These are phyloP conservation scores for Diplosphaera chodatii DNA, from an alignment of 139 green algal genomes.

Conservation along the genomic window DNA sequence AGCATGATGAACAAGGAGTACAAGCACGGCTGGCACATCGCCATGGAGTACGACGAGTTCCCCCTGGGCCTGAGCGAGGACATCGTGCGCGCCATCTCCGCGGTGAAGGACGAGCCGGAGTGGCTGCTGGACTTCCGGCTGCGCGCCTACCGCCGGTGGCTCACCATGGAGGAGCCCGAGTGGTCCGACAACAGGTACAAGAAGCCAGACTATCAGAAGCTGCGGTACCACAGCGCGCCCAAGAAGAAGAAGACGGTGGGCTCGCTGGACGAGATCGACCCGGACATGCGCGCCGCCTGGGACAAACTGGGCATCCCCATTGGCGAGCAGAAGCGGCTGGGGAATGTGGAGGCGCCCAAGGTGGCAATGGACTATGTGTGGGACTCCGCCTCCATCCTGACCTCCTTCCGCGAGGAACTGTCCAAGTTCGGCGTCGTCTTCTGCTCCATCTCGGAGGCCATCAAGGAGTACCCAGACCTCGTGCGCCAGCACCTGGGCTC, in stretches of 20 bases:
- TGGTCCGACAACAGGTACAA: conserved; percentile 90
- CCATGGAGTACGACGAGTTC: conserved; percentile 90
- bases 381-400: conserved; percentile 97
- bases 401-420: conserved; percentile 95
- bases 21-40: conserved; percentile 91
- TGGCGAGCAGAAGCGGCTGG: conserved; percentile 91
- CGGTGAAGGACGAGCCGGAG: conserved; percentile 98
- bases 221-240: conserved; percentile 95
- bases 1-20: conserved; percentile 44
- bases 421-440: conserved; percentile 95
- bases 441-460: conserved; percentile 91
- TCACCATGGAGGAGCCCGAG: conserved; percentile 91
- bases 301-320: conserved; percentile 98
- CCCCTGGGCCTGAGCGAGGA: conserved; percentile 85
- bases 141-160: conserved; percentile 89
- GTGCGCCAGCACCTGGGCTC: conserved; percentile 86
- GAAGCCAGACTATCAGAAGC: conserved; percentile 81
- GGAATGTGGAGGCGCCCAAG: conserved; percentile 52
- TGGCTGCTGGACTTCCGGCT: conserved; percentile 98
- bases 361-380: conserved; percentile 98
- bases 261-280: conserved; percentile 91
- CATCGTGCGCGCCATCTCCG: conserved; percentile 91
- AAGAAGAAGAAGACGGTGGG: conserved; percentile 82
- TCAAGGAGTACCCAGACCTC: conserved; percentile 94
- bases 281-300: conserved; percentile 92